A percentile compares a stretch with the other conserved stretches of the same genome.
phyloP scores from a whole-genome alignment of 805 yeast species.

The Candida broadrunensis region DNA sequence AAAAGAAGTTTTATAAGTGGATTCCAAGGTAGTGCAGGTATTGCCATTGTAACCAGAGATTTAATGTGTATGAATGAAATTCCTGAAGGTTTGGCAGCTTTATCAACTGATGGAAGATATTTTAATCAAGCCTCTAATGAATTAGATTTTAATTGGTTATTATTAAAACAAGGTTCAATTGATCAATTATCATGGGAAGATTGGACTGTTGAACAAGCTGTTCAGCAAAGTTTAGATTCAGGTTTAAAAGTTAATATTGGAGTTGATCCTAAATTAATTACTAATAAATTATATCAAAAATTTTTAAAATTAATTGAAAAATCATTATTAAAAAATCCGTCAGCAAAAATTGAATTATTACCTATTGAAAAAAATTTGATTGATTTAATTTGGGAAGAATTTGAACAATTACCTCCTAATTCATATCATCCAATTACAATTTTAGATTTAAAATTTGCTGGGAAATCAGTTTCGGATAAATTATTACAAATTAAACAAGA shows the following conservation, averaged over 20 bases:
- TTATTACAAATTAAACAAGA: constrained; percentile 41
- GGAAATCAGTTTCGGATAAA: constrained; percentile 61
- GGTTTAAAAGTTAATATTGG: constrained; percentile 36
- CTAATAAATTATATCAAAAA: constrained; percentile 30
- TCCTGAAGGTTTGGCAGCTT: constrained; percentile 55
- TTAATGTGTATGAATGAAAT: constrained; percentile 45
- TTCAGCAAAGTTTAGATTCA: constrained; percentile 47
- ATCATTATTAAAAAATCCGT: constrained; percentile 16
- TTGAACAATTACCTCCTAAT: constrained; percentile 63
- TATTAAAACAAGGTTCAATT: constrained; percentile 50
- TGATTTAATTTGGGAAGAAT: constrained; percentile 68
- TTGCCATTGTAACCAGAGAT: constrained; percentile 57
- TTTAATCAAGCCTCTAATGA: constrained; percentile 57
- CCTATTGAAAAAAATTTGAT: constrained; percentile 62
- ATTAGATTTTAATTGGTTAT: constrained; percentile 58
- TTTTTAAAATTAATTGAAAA: constrained; percentile 28
- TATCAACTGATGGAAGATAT: constrained; percentile 62
- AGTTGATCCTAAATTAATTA: constrained; percentile 50
- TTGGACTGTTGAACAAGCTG: constrained; percentile 53
- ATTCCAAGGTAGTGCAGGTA: constrained; percentile 60
- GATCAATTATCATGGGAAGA: constrained; percentile 57
- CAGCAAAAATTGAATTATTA: constrained; percentile 39
- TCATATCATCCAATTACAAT: constrained; percentile 47
- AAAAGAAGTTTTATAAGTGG: constrained; percentile 57
- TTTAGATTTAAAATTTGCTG: constrained; percentile 57